Base-by-base conservation (phyloP, 192 early-diverging fungal species). In the Coemansia sp. region DNA sequence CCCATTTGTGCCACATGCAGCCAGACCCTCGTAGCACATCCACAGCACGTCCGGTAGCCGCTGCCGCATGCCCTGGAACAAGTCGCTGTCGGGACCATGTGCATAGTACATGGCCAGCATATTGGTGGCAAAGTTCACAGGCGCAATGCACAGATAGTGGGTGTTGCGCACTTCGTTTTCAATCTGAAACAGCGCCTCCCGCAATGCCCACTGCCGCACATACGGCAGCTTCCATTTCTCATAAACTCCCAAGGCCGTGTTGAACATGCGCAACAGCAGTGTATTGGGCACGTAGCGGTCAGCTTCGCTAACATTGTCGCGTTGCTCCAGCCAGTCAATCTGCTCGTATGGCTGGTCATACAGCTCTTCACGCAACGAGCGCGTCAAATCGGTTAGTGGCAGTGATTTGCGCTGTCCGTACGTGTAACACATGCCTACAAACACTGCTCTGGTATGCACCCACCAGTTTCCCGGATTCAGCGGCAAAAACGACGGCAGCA, bases 1-100 rank as follows among this genome's bases (percentile, higher is more conserved):
- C 10, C 96, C 96, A 55, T 99, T 97, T 12, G 96, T 99, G 9
- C 94, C 94, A 62, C 90, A 92, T 76, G 91, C 90, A 71, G 92
- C 89, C 87, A 99, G 85, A 2, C 96, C 96, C 56, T 89, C 87
- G 18, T 70, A 53, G 45, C 87, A 82, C 85, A 97, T 86, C 93
- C 94, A 99, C 82, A 97, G 80, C 51, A 92, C 93, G 50, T 99
- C 96, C 17, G 79, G 73, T 38, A 88, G 74, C 18, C 88, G 82
- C 11, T 80, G 76, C 28, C 80, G 70, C 79, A 95, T 91, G 43
- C 80, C 73, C 44, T 81, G 62, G 80, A 96, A 96, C 26, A 84
- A 82, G 21, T 81, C 62, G 26, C 89, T 92, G 57, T 93, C 90
- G 6, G 84, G 74, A 14, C 96, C 96, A 54, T 95, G 89, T 9